Percentiles rank a stretch among this genome's conserved stretches.
phyloP scores from a whole-genome alignment of 495 filamentous ascomycete species.

The Penicillium coffeae region DNA sequence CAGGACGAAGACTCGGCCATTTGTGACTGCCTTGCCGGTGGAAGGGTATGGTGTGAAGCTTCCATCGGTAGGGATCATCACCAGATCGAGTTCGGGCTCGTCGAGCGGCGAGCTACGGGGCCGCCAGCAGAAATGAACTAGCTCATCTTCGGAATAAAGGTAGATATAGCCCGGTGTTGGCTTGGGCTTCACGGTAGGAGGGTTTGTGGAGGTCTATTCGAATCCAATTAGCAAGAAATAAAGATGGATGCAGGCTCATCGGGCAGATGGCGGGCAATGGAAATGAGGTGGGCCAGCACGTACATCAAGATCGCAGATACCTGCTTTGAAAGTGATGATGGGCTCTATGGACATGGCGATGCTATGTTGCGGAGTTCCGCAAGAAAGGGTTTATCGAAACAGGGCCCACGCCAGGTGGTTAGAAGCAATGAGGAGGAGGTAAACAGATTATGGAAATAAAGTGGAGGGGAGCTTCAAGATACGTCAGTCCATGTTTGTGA shows the following conservation, averaged over 20 bases:
- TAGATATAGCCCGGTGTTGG: conserved; percentile 83
- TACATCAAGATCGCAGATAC: conserved; percentile 83
- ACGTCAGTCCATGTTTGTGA: conserved; percentile 37
- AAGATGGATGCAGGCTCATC: background rate
- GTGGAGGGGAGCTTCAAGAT: conserved; percentile 27
- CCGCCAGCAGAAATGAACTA: conserved; percentile 97
- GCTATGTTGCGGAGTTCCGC: conserved; percentile 1
- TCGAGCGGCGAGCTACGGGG: conserved; percentile 56
- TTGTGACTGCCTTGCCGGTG: conserved; percentile 60
- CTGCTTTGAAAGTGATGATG: conserved; percentile 96
- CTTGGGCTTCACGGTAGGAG: conserved; percentile 63
- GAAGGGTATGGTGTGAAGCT: conserved; percentile 76
- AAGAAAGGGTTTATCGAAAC: background rate
- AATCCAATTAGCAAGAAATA: conserved; percentile 6
- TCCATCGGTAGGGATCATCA: conserved; percentile 88
- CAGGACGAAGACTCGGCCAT: conserved; percentile 87
- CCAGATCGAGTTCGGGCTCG: conserved; percentile 73
- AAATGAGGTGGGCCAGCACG: conserved; percentile 27
- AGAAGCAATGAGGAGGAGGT: background rate
- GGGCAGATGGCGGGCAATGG: background rate
- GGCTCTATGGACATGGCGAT: conserved; percentile 70
- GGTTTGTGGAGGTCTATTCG: conserved; percentile 52
- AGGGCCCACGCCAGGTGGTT: conserved; percentile 7
- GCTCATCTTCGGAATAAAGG: conserved; percentile 89
- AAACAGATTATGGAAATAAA: conserved; percentile 5